Evolutionary conservation across 2,329 filamentous ascomycete species (phyloP).

Genomic region (Colletotrichum euphorbiae): DNA sequence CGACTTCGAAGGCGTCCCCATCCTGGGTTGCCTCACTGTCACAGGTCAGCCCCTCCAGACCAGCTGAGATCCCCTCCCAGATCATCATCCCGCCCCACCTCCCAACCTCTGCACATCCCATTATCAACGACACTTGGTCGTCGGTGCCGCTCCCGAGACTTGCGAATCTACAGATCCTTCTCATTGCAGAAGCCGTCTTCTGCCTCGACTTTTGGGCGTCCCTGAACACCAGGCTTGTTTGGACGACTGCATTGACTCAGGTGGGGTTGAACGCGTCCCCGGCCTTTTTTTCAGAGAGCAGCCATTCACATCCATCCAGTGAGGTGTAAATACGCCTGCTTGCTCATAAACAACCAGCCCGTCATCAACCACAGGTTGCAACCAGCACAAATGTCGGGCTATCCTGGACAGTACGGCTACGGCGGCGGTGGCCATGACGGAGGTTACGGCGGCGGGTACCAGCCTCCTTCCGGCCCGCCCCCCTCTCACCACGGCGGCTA

Average conservation of each 20-base stretch:
- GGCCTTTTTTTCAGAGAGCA: conserved; percentile 22
- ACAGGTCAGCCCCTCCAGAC: conserved; percentile 14
- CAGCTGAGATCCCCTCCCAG: conserved; percentile 1
- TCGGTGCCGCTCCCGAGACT: conserved; percentile 12
- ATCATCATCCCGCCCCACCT: conserved; percentile 23
- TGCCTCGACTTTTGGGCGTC: neutral
- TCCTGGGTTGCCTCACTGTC: conserved; percentile 35
- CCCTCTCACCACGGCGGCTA: conserved; percentile 42
- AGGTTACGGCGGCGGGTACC: conserved; percentile 48
- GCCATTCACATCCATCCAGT: conserved; percentile 29
- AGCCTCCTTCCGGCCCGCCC: conserved; percentile 44
- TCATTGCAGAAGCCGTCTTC: neutral
- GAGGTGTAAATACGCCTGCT: conserved; percentile 11
- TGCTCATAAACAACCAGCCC: conserved; percentile 2
- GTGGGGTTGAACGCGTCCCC: conserved; percentile 28
- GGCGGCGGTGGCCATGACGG: conserved; percentile 49
- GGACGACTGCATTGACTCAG: conserved; percentile 15
- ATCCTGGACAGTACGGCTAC: conserved; percentile 55
- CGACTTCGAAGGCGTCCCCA: conserved; percentile 32
- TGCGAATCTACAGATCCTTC: neutral
- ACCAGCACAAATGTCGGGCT: conserved; percentile 46
- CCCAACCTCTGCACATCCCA: conserved; percentile 15
- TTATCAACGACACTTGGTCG: conserved; percentile 29
- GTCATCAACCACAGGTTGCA: neutral
- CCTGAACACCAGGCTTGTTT: conserved; percentile 4